These are phyloP conservation scores for Dictyophora rubrovolvata DNA, from an alignment of 768 basidiomycete genomes.

Conservation along the genomic window DNA sequence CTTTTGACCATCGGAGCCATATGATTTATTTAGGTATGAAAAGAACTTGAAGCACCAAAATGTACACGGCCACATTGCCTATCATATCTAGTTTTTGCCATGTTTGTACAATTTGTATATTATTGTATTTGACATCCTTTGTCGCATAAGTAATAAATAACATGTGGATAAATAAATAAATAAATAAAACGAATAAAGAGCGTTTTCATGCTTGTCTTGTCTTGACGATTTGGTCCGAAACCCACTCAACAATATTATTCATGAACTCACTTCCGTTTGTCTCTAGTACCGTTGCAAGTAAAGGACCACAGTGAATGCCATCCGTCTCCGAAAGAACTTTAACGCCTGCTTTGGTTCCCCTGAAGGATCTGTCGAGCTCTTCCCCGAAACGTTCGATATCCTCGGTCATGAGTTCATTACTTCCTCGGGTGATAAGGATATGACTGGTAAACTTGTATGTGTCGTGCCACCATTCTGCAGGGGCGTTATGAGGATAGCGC, in stretches of 20 bases:
- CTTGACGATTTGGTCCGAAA: not conserved
- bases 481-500: not conserved
- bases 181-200: not conserved
- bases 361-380: not conserved
- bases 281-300: not conserved
- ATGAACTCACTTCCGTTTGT: not conserved
- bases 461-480: conserved; percentile 2
- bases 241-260: not conserved
- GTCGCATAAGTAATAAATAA: no score
- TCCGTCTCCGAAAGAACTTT: not conserved
- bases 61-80: no score
- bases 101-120: no score
- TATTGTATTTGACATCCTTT: no score
- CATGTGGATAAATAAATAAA: not conserved
- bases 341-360: not conserved
- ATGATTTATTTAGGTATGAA: not conserved
- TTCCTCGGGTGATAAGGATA: not conserved
- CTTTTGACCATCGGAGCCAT: not conserved
- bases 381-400: not conserved
- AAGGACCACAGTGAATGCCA: not conserved
- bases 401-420: not conserved
- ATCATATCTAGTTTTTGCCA: no score
- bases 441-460: not conserved
- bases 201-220: not conserved
- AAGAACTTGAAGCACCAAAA: no score